Conservation (phyloP, 202 grass and related monocot species). For the Setaria italica region DNA sequence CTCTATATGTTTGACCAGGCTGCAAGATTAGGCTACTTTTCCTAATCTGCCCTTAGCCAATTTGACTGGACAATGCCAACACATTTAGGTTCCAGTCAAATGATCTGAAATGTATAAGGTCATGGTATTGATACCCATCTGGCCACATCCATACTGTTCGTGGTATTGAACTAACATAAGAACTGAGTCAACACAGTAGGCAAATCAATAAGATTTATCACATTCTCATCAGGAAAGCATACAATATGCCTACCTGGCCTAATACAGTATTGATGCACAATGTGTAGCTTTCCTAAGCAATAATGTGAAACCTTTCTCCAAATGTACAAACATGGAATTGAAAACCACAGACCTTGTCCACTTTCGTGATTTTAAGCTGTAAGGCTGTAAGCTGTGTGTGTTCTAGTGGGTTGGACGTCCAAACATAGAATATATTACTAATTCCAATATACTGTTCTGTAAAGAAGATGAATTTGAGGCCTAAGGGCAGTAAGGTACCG, state of each 20-base stretch:
- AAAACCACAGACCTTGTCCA: background rate
- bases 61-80: conserved; percentile 16
- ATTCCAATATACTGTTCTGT: background rate
- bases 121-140: background rate
- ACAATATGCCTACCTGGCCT: too few relatives aligned
- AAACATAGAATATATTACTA: background rate
- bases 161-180: conserved; percentile 14
- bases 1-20: conserved; percentile 13
- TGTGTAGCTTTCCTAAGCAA: conserved; percentile 13
- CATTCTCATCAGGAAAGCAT: too few relatives aligned
- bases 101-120: background rate
- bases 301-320: background rate
- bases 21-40: conserved; percentile 18
- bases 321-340: background rate
- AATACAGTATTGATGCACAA: background rate
- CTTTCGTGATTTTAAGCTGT: background rate
- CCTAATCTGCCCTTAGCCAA: conserved; percentile 1
- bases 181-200: background rate
- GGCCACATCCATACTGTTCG: conserved; percentile 23
- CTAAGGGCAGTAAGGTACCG: background rate
- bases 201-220: background rate
- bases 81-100: conserved; percentile 22
- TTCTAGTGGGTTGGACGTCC: background rate
- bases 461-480: conserved; percentile 8
- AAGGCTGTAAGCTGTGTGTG: background rate